Evolutionary conservation across 2,329 filamentous ascomycete genomes (phyloP).

Genomic region (Hypomyces perniciosus): DNA sequence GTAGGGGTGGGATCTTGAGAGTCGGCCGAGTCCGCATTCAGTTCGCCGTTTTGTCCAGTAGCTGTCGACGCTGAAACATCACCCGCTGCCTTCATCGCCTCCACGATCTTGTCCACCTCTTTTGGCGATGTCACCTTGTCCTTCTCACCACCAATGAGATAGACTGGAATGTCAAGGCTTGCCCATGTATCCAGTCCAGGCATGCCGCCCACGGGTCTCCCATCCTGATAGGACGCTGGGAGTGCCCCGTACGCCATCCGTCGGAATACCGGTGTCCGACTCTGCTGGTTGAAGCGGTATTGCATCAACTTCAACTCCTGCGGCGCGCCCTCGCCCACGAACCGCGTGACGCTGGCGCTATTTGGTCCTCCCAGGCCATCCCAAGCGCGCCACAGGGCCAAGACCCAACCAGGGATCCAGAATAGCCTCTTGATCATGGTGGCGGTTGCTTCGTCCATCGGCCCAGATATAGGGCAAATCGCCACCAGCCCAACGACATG

Average conservation of each 20-base stretch:
- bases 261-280: constrained; percentile 73
- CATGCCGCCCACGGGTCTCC: constrained; percentile 54
- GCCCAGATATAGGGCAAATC: constrained; percentile 70
- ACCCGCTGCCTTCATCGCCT: constrained; percentile 25
- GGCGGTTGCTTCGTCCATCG: constrained; percentile 45
- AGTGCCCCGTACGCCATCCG: constrained; percentile 71
- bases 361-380: constrained; percentile 73
- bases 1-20: constrained; percentile 33
- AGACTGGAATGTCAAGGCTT: constrained; percentile 65
- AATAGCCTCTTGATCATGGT: constrained; percentile 51
- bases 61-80: constrained; percentile 16
- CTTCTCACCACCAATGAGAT: constrained; percentile 69
- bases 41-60: constrained; percentile 21
- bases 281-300: constrained; percentile 73
- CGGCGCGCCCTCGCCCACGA: constrained; percentile 64
- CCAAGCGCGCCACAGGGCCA: constrained; percentile 70
- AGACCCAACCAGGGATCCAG: constrained; percentile 63
- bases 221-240: constrained; percentile 48
- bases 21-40: constrained; percentile 42
- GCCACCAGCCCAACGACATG: constrained; percentile 71
- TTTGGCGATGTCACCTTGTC: constrained; percentile 69
- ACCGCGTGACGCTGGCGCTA: constrained; percentile 72
- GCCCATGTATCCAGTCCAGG: constrained; percentile 68
- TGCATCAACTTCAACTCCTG: constrained; percentile 61
- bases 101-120: constrained; percentile 63